Percentiles rank a stretch among this genome's conserved stretches.
phyloP scores from a whole-genome alignment of 208 protist species.

The Trypanosoma boissoni region DNA sequence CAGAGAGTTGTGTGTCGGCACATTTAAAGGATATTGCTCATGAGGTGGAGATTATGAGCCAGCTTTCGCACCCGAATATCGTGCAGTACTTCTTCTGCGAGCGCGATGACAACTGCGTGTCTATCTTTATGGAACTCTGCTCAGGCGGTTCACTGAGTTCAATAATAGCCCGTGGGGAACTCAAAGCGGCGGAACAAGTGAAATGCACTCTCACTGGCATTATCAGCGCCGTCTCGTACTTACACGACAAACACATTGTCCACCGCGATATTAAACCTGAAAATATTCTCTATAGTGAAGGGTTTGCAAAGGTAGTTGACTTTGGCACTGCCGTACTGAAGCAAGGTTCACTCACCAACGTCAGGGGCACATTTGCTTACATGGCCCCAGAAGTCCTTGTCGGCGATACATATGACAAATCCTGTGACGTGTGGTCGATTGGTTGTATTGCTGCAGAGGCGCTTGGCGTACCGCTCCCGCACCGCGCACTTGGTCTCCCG shows the following conservation, averaged over 20 bases:
- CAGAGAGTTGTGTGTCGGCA: conserved; percentile 11
- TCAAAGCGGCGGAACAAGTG: conserved; percentile 41
- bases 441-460: conserved; percentile 93
- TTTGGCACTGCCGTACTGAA: conserved; percentile 80
- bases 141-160: conserved; percentile 62
- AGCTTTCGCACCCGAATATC: conserved; percentile 78
- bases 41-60: conserved; percentile 84
- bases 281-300: conserved; percentile 77
- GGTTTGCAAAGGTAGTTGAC: conserved; percentile 68
- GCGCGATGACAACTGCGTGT: conserved; percentile 76
- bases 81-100: conserved; percentile 82
- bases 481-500: conserved; percentile 49
- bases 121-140: conserved; percentile 90
- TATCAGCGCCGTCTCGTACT: conserved; percentile 61
- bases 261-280: conserved; percentile 88
- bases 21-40: conserved; percentile 75
- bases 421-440: conserved; percentile 94
- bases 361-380: conserved; percentile 85
- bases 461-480: conserved; percentile 44
- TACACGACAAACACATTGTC: conserved; percentile 75
- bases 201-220: conserved; percentile 63
- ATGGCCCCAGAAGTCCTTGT: conserved; percentile 91
- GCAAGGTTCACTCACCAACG: conserved; percentile 35
- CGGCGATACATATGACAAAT: conserved; percentile 83
- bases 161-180: conserved; percentile 45